Conservation (phyloP, 495 filamentous ascomycete genomes). For the Hypomontagnella submonticulosa region DNA sequence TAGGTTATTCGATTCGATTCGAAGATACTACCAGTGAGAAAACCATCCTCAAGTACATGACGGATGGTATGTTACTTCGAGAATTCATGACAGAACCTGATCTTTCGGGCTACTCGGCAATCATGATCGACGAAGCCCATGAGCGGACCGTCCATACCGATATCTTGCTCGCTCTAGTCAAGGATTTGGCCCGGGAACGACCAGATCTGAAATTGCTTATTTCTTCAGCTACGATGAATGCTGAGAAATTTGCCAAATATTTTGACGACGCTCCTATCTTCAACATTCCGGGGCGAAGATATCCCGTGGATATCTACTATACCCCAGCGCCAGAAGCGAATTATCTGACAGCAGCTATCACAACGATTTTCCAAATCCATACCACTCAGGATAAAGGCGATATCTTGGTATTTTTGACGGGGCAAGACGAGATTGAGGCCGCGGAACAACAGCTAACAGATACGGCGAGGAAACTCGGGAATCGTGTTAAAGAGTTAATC, state of each 20-base stretch:
- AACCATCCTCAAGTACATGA: slow-evolving; percentile 96
- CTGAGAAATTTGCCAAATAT: slow-evolving; percentile 90
- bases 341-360: slow-evolving; percentile 90
- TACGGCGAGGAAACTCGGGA: slow-evolving; percentile 81
- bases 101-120: slow-evolving; percentile 81
- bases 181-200: slow-evolving; percentile 87
- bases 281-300: slow-evolving; percentile 91
- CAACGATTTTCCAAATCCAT: slow-evolving; percentile 96
- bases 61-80: slow-evolving; percentile 94
- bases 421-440: slow-evolving; percentile 90
- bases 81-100: slow-evolving; percentile 93
- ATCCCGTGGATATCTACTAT: slow-evolving; percentile 93
- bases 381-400: slow-evolving; percentile 86
- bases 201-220: slow-evolving; percentile 93
- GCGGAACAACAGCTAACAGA: slow-evolving; percentile 84
- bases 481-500: slow-evolving; percentile 84
- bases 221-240: slow-evolving; percentile 94
- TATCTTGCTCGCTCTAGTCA: slow-evolving; percentile 88
- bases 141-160: slow-evolving; percentile 93
- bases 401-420: slow-evolving; percentile 90
- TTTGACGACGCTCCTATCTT: slow-evolving; percentile 97
- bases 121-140: slow-evolving; percentile 99
- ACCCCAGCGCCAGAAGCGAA: slow-evolving; percentile 93
- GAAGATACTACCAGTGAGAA: slow-evolving; percentile 94
- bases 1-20: slow-evolving; percentile 95